These are phyloP conservation scores for Xylaria sp. DNA, from an alignment of 2,329 filamentous ascomycete genomes.

Conservation along the genomic window DNA sequence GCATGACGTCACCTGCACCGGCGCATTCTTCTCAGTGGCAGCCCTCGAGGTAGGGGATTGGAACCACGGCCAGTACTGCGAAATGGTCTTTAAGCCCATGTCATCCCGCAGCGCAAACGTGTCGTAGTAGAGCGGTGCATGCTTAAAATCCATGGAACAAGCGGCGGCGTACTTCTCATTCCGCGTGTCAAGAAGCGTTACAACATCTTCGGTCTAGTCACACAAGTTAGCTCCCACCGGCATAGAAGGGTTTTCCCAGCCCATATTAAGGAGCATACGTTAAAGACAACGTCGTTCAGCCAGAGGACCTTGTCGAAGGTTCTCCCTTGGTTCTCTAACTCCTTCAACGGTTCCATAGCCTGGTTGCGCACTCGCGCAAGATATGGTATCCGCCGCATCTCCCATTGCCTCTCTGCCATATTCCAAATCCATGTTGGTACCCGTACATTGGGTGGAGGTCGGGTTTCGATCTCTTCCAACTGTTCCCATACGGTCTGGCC, in stretches of 20 bases:
- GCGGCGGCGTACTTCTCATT: conserved; percentile 67
- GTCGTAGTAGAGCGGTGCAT: conserved; percentile 66
- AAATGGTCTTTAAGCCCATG: conserved; percentile 61
- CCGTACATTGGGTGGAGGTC: conserved; percentile 49
- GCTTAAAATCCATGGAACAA: conserved; percentile 68
- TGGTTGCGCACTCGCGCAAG: conserved; percentile 71
- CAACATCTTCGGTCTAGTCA: conserved; percentile 56
- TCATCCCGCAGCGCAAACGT: conserved; percentile 69
- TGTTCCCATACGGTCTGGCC: conserved; percentile 66
- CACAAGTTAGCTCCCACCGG: conserved; percentile 34
- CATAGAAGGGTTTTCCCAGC: conserved; percentile 34
- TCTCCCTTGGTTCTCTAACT: conserved; percentile 59
- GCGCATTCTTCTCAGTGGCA: conserved; percentile 60
- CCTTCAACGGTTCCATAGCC: conserved; percentile 67
- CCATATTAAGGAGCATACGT: conserved; percentile 49
- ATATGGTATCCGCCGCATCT: conserved; percentile 74
- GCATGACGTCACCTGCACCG: conserved; percentile 70
- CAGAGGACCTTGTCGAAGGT: conserved; percentile 67
- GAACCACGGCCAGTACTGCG: conserved; percentile 70
- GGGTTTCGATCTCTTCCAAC: conserved; percentile 62
- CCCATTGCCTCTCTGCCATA: conserved; percentile 60
- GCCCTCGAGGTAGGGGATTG: conserved; percentile 53
- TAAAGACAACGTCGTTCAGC: conserved; percentile 70
- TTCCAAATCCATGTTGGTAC: conserved; percentile 70
- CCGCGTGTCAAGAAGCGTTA: conserved; percentile 64